Conservation (phyloP, 2,329 filamentous ascomycete species). For the Dendrostoma leiphaemia region DNA sequence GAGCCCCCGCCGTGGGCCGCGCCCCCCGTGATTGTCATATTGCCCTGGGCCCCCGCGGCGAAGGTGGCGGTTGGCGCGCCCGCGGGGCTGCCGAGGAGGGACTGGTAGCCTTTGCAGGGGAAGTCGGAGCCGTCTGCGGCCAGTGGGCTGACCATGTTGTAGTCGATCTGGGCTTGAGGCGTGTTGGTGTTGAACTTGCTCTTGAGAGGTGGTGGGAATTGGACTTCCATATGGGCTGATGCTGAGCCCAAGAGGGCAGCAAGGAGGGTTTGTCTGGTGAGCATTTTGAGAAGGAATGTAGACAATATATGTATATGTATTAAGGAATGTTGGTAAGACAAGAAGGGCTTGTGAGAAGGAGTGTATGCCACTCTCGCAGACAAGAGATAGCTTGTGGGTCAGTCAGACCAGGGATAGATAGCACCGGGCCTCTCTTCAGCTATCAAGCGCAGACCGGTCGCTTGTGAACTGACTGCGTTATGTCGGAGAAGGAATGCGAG, state of each 20-base stretch:
- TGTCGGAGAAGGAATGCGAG: no score
- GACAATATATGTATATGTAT: no score
- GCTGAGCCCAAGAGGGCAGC: constrained; percentile 40
- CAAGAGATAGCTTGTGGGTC: no score
- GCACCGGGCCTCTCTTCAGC: no score
- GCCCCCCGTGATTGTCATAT: constrained; percentile 62
- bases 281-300: no score
- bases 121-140: constrained; percentile 60
- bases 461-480: no score
- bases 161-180: constrained; percentile 55
- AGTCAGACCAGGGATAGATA: no score
- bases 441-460: no score
- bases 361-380: no score
- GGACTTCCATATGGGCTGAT: constrained; percentile 58
- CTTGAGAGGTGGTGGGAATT: constrained; percentile 48
- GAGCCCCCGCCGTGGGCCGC: constrained; percentile 68
- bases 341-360: no score
- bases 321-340: no score
- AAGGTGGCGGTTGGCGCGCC: constrained; percentile 60
- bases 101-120: constrained; percentile 69
- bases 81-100: constrained; percentile 43
- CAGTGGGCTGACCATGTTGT: constrained; percentile 70
- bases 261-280: constrained; percentile 32
- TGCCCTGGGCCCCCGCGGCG: constrained; percentile 58
- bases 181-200: constrained; percentile 51